Conservation (phyloP, 441 rosid species). For the Eugenia klotzschiana region DNA sequence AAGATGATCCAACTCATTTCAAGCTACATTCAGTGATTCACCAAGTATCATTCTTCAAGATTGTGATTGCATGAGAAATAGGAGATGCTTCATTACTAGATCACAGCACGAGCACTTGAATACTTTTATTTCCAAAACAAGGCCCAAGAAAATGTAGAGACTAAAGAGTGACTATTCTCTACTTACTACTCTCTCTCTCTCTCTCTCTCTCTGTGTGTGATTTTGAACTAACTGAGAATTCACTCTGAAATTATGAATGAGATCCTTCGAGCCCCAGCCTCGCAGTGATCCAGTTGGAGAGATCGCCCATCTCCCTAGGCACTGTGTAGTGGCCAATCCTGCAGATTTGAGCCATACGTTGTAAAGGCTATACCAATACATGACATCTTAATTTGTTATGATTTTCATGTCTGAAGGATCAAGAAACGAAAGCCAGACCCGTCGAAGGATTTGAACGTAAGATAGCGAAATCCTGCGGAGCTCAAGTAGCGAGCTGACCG, state of each 20-base stretch:
- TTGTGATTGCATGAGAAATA: not conserved
- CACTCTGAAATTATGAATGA: not conserved
- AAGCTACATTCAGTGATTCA: not conserved
- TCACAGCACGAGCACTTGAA: not conserved
- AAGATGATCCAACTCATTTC: not conserved
- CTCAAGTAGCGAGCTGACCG: constrained; percentile 2
- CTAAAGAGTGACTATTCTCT: not conserved
- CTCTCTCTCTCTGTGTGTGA: not conserved
- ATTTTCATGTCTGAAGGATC: not conserved
- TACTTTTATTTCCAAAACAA: not conserved
- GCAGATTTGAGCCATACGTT: not conserved
- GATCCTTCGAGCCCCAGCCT: constrained; percentile 6
- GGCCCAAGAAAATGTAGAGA: not conserved
- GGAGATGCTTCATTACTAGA: not conserved
- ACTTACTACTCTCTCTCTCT: not conserved
- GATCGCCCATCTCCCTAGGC: constrained; percentile 5
- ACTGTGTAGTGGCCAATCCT: constrained; percentile 3
- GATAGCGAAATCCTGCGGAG: constrained; percentile 2
- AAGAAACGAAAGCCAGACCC: not conserved
- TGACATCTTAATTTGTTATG: not conserved
- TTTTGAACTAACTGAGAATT: not conserved
- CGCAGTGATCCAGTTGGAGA: not conserved
- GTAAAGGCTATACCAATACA: not conserved
- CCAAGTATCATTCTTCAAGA: not conserved
- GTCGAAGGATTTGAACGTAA: constrained; percentile 3